A percentile compares a stretch with the other conserved stretches of the same genome.
Conservation (phyloP, 1,139 yeast species). For the Hansenula sp. region DNA sequence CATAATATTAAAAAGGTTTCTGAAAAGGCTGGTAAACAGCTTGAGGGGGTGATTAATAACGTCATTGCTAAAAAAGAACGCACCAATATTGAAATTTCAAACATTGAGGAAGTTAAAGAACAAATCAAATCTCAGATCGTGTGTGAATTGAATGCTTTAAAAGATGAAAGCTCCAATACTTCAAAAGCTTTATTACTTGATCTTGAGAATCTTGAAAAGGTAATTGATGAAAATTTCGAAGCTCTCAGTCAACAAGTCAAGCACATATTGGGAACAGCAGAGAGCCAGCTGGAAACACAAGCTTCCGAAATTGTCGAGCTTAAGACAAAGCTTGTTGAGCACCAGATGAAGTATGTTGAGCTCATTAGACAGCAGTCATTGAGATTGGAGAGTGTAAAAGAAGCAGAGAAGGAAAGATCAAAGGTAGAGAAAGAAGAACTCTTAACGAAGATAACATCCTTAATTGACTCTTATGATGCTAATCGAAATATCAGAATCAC, state of each 20-base stretch:
- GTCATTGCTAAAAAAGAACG: slow-evolving; percentile 1
- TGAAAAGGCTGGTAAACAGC: background rate
- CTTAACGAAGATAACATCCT: slow-evolving; percentile 5
- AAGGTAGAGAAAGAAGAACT: slow-evolving; percentile 6
- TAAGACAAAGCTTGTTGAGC: slow-evolving; percentile 9
- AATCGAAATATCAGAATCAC: slow-evolving; percentile 6
- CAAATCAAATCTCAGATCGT: slow-evolving; percentile 12
- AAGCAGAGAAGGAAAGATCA: slow-evolving; percentile 5
- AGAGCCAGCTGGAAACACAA: slow-evolving; percentile 14
- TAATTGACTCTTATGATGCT: slow-evolving; percentile 10
- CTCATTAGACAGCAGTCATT: slow-evolving; percentile 8
- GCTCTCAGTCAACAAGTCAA: slow-evolving; percentile 3
- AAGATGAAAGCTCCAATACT: background rate
- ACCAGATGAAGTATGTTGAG: slow-evolving; percentile 10
- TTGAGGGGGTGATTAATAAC: slow-evolving; percentile 6
- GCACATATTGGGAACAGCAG: slow-evolving; percentile 6
- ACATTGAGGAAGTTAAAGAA: slow-evolving; percentile 11
- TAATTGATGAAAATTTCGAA: background rate
- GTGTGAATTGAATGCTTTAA: slow-evolving; percentile 5
- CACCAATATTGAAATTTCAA: slow-evolving; percentile 7
- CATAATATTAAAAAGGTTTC: slow-evolving; percentile 4
- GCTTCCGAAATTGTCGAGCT: slow-evolving; percentile 13
- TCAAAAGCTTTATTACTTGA: background rate
- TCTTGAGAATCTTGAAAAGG: background rate
- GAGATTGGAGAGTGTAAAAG: slow-evolving; percentile 8